phyloP scores from a whole-genome alignment of 179 eudicot species.

The Drosera spatulata region DNA sequence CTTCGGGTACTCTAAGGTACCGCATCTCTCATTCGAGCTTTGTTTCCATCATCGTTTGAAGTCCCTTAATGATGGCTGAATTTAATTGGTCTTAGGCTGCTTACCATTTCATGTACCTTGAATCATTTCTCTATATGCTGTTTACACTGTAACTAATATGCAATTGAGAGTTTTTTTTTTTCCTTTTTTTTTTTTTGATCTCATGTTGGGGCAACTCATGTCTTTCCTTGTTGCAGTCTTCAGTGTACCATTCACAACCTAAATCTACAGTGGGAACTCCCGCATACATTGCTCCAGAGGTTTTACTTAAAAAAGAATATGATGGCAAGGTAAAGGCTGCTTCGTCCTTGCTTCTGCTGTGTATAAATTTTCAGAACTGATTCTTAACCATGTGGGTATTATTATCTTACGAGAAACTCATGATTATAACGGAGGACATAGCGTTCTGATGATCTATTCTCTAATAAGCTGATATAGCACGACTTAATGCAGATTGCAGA shows the following conservation, averaged over 20 bases:
- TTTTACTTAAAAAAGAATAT: slow-evolving; percentile 66
- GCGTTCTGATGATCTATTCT: no score
- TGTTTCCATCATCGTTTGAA: neutral
- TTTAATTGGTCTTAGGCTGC: neutral
- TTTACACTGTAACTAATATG: neutral
- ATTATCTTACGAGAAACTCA: no score
- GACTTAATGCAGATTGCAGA: slow-evolving; percentile 62
- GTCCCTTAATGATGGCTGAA: neutral
- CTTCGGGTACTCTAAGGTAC: slow-evolving; percentile 91
- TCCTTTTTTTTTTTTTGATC: neutral
- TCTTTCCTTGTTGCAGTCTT: slow-evolving; percentile 41
- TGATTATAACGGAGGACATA: no score
- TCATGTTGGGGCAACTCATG: neutral
- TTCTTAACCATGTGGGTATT: no score
- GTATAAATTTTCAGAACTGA: no score
- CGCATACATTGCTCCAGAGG: slow-evolving; percentile 92
- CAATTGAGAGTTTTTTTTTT: neutral
- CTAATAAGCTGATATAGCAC: no score
- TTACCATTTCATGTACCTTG: neutral
- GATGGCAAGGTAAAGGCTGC: slow-evolving; percentile 72
- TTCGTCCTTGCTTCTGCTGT: neutral
- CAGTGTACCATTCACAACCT: slow-evolving; percentile 81
- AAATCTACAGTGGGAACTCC: slow-evolving; percentile 94
- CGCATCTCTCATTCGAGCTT: neutral
- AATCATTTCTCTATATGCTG: neutral